Evolutionary conservation across 2,329 filamentous ascomycete species (phyloP).

Genomic region (Graphium sp.): DNA sequence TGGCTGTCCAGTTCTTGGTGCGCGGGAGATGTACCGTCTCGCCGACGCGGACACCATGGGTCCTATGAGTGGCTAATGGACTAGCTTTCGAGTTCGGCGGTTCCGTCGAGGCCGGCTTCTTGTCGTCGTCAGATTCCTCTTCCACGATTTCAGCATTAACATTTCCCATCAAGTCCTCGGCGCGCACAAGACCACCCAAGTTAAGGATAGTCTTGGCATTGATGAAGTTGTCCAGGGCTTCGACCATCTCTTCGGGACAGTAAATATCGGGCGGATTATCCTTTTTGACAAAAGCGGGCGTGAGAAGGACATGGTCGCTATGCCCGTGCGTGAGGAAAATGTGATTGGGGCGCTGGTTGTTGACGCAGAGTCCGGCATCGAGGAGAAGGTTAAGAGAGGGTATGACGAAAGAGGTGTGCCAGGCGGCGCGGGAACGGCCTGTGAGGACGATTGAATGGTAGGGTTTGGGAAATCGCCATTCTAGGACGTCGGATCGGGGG

Average conservation of each 20-base stretch:
- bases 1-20: constrained; percentile 18
- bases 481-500: constrained; percentile 22
- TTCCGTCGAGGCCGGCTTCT: constrained; percentile 3
- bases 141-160: constrained; percentile 7
- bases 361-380: constrained; percentile 28
- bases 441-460: constrained; percentile 23
- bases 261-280: constrained; percentile 27
- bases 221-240: constrained; percentile 20
- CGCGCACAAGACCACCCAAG: constrained; percentile 16
- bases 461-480: constrained; percentile 26
- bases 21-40: constrained; percentile 18
- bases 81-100: not conserved
- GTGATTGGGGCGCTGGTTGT: constrained; percentile 26
- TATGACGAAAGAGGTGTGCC: constrained; percentile 33
- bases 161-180: constrained; percentile 10
- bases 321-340: constrained; percentile 33
- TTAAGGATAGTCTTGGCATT: constrained; percentile 23
- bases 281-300: constrained; percentile 23
- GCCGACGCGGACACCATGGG: constrained; percentile 17
- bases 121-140: constrained; percentile 7
- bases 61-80: constrained; percentile 16
- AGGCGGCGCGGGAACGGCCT: constrained; percentile 28
- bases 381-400: constrained; percentile 30
- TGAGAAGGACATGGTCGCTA: constrained; percentile 24
- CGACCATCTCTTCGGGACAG: constrained; percentile 22